Conservation (phyloP, 495 filamentous ascomycete species). For the Xylaria palmicola region DNA sequence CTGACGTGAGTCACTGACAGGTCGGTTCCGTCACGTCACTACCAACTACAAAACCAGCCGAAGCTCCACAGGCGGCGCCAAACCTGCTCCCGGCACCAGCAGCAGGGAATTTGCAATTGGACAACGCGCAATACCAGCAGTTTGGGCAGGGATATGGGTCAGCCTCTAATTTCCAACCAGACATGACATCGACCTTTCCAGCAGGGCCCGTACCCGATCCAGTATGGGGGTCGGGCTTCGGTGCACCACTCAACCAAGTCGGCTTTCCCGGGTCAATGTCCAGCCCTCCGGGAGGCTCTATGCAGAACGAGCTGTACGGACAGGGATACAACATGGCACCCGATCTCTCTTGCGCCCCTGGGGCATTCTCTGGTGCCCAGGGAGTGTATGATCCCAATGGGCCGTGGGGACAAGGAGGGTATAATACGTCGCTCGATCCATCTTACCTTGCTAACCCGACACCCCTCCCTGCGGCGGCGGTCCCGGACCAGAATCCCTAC, state of each 20-base stretch:
- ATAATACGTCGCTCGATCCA: neutral
- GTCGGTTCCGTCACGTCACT: neutral
- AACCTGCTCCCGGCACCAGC: neutral
- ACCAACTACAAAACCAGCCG: neutral
- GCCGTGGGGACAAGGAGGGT: neutral
- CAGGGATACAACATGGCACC: neutral
- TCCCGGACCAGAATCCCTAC: neutral
- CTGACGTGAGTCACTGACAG: neutral
- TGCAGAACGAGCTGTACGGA: neutral
- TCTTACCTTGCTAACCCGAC: no score
- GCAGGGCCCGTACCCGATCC: neutral
- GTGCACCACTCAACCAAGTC: neutral
- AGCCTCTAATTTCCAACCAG: neutral
- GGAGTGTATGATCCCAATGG: neutral
- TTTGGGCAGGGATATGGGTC: neutral
- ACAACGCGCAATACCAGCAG: neutral
- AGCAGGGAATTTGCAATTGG: neutral
- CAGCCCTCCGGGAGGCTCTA: neutral
- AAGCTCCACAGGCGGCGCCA: neutral
- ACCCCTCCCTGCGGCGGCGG: neutral
- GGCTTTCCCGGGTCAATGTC: neutral
- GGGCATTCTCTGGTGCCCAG: neutral
- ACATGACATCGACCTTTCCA: neutral
- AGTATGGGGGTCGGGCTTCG: neutral
- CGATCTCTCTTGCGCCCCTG: neutral